Evolutionary conservation across 352 stramenopile genomes (phyloP).

Genomic region (Globisporangium barbulae): DNA sequence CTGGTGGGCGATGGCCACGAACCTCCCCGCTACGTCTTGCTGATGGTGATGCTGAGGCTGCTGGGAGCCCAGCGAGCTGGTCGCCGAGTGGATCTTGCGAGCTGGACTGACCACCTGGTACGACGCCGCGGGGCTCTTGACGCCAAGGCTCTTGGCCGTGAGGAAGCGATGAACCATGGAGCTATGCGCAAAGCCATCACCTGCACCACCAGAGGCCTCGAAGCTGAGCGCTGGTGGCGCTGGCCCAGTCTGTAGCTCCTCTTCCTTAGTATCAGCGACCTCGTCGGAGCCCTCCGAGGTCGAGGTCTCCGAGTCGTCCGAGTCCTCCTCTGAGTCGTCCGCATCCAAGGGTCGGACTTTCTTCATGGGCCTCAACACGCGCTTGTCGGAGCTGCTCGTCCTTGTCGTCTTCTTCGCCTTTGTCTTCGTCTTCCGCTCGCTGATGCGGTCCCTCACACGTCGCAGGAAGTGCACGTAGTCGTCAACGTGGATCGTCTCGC

Average conservation of each 20-base stretch:
- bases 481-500: constrained; percentile 58
- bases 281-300: constrained; percentile 12
- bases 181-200: background rate
- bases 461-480: constrained; percentile 65
- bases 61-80: constrained; percentile 2
- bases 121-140: background rate
- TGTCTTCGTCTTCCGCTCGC: constrained; percentile 15
- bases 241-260: background rate
- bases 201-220: background rate
- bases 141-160: constrained; percentile 10
- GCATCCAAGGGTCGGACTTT: constrained; percentile 49
- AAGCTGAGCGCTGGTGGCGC: background rate
- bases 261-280: background rate
- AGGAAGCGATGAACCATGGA: constrained; percentile 18
- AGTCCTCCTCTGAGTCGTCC: constrained; percentile 30
- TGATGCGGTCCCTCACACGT: constrained; percentile 37
- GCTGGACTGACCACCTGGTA: background rate
- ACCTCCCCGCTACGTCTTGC: background rate
- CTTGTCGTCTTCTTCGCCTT: background rate
- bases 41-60: background rate
- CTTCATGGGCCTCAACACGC: constrained; percentile 41
- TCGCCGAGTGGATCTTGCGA: constrained; percentile 12
- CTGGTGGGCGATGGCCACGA: constrained; percentile 4
- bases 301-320: constrained; percentile 10
- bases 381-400: constrained; percentile 5